Base-by-base conservation (phyloP, 1,139 yeast genomes). In the Yamadazyma songkhlaensis region DNA sequence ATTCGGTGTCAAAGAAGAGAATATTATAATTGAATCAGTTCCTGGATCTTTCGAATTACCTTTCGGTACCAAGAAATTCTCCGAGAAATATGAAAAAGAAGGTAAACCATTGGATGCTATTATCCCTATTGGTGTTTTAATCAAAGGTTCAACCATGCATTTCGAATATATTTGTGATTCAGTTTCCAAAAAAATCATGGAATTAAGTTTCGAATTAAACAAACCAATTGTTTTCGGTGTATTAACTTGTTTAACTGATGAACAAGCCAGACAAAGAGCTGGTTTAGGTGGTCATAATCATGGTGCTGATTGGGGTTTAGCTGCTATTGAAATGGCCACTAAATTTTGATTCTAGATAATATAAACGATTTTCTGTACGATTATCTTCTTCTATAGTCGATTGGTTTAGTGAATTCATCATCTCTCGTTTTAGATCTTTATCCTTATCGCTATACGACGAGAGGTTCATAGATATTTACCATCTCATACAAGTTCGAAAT, bases 231-330 rank as follows among this genome's bases (percentile, higher is more conserved):
- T 92, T 47, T 92, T 89, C 56, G 98, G 98, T 42, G 80, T 92
- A 21, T 76, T 92, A 56, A 92, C 97, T 25, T 90, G 97, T 62
- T 65, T 90, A 53, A 89, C 96, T 21, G 96, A 89, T 50, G 92
- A 84, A 54, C 98, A 92, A 66, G 98, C 98, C 13, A 76, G 83
- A 51, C 82, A 83, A 25, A 81, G 98, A 63, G 96, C 97, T 9
- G 98, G 97, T n/a, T 66, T 92, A 46, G 76, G 82, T 43, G 68
- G 67, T 23, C 98, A 92, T 64, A 92, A 92, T 68, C 98, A 92
- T 57, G 98, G 98, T 46, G 88, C 79, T 55, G 97, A 92, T 62
- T 92, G 97, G 97, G 98, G 95, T 51, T 92, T 95, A 32, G 97
- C 97, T 42, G 97, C 97, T n/a, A 96, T 92, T 27, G 98, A 92